Conservation (phyloP, 2,329 filamentous ascomycete species). For the Neophaeococcomyces mojaviensis region DNA sequence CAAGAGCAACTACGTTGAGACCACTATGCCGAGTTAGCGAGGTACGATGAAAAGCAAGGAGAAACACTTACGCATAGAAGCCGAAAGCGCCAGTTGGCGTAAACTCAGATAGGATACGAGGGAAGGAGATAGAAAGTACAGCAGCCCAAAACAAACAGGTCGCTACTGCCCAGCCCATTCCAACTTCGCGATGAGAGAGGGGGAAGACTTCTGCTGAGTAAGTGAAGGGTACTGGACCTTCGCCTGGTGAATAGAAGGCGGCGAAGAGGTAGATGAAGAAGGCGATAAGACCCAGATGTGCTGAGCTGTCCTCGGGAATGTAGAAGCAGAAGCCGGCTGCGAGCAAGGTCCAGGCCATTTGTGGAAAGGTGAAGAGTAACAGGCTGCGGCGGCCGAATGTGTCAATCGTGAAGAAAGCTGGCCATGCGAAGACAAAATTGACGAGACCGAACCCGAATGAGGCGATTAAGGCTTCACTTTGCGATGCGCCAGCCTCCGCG, state of each 20-base stretch:
- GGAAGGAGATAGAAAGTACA: conserved; percentile 38
- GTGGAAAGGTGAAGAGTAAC: conserved; percentile 58
- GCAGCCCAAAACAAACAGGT: conserved; percentile 31
- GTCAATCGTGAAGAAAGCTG: conserved; percentile 50
- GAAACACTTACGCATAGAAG: conserved; percentile 41
- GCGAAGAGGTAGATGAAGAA: conserved; percentile 60
- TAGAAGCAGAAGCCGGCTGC: conserved; percentile 55
- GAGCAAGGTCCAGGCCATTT: conserved; percentile 61
- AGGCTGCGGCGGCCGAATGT: conserved; percentile 58
- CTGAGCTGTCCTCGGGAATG: conserved; percentile 35
- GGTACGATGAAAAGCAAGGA: too few relatives aligned
- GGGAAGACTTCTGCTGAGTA: conserved; percentile 45
- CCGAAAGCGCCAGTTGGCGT: conserved; percentile 31
- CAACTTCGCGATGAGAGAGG: conserved; percentile 40
- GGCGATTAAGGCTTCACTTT: conserved; percentile 18
- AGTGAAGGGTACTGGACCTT: conserved; percentile 48
- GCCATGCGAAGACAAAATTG: conserved; percentile 23
- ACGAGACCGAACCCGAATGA: conserved; percentile 22
- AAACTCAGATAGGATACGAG: conserved; percentile 37
- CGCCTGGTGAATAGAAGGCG: conserved; percentile 57
- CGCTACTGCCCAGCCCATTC: conserved; percentile 33
- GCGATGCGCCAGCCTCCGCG: conserved; percentile 15
- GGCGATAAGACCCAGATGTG: conserved; percentile 48
- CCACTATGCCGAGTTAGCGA: conserved; percentile 21
- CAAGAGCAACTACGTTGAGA: conserved; percentile 49